Percentiles rank a stretch among this genome's conserved stretches.
Evolutionary conservation across 2,329 filamentous ascomycete species (phyloP).

Genomic region (Diaporthe sp.): DNA sequence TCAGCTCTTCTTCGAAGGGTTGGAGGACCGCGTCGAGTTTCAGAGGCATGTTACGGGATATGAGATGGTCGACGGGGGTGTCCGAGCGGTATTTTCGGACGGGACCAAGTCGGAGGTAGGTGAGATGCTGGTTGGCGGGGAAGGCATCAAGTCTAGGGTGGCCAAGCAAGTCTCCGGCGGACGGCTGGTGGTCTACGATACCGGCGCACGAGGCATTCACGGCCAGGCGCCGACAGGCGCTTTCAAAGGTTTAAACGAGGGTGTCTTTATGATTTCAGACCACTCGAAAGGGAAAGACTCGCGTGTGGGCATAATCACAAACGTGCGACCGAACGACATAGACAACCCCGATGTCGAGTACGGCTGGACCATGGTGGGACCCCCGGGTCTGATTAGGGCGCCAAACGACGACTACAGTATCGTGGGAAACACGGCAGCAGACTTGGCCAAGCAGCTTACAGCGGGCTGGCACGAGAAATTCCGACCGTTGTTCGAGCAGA

Average conservation of each 20-base stretch:
- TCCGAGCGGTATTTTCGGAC: slow-evolving; percentile 68
- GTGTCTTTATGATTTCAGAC: slow-evolving; percentile 68
- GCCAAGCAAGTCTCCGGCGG: slow-evolving; percentile 69
- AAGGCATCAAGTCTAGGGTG: slow-evolving; percentile 70
- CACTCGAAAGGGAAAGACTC: slow-evolving; percentile 54
- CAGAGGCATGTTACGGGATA: slow-evolving; percentile 66
- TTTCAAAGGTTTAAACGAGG: slow-evolving; percentile 71
- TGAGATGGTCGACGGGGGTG: slow-evolving; percentile 62
- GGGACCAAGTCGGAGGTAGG: slow-evolving; percentile 69
- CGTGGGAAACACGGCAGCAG: slow-evolving; percentile 65
- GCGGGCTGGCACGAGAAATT: slow-evolving; percentile 66
- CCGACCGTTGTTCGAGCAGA: slow-evolving; percentile 67
- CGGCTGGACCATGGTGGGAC: slow-evolving; percentile 72
- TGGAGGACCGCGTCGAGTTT: slow-evolving; percentile 66
- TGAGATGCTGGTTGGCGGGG: slow-evolving; percentile 68
- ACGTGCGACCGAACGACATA: slow-evolving; percentile 69
- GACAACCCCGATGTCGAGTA: slow-evolving; percentile 66
- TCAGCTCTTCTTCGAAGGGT: slow-evolving; percentile 64
- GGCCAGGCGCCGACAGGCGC: slow-evolving; percentile 71
- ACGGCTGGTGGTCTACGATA: slow-evolving; percentile 70
- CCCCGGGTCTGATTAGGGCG: slow-evolving; percentile 65
- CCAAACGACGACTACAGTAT: slow-evolving; percentile 71
- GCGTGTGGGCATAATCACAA: slow-evolving; percentile 68
- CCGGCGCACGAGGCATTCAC: slow-evolving; percentile 72
- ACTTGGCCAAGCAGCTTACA: slow-evolving; percentile 66